These are phyloP conservation scores for Globisporangium camurandrum DNA, from an alignment of 352 stramenopile species.

Conservation along the genomic window DNA sequence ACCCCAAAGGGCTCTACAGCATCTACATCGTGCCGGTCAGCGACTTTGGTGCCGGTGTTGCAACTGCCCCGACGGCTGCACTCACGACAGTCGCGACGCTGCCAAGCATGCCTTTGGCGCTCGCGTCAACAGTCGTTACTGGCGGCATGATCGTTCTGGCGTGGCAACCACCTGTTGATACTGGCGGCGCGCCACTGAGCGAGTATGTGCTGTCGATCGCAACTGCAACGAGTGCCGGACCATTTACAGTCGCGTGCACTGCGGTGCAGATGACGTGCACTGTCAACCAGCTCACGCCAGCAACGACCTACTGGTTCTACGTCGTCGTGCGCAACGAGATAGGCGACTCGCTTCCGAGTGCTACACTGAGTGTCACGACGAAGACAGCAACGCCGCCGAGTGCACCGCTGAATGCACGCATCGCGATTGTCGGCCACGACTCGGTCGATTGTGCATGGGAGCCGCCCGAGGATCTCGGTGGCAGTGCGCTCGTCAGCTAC, in stretches of 20 bases:
- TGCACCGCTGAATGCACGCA: constrained; percentile 18
- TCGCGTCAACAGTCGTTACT: constrained; percentile 12
- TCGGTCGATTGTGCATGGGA: constrained; percentile 28
- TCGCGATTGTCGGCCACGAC: constrained; percentile 23
- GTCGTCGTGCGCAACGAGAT: constrained; percentile 26
- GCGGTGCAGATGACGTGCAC: constrained; percentile 18
- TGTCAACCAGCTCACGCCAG: constrained; percentile 19
- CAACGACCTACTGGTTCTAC: constrained; percentile 35
- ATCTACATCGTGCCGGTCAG: constrained; percentile 43
- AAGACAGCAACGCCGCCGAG: constrained; percentile 18
- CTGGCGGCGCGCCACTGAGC: constrained; percentile 31
- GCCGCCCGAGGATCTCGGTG: constrained; percentile 26
- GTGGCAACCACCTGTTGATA: constrained; percentile 34
- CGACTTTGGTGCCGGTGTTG: constrained; percentile 13
- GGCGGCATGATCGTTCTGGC: constrained; percentile 31
- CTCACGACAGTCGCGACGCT: constrained; percentile 24
- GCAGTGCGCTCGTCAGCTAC: constrained; percentile 27
- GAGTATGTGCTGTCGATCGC: constrained; percentile 29
- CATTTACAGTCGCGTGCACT: constrained; percentile 18
- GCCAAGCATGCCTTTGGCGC: constrained; percentile 19
- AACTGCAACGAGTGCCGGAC: constrained; percentile 1
- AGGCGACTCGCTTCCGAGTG: constrained; percentile 24
- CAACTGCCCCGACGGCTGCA: constrained; percentile 18
- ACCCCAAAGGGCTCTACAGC: constrained; percentile 41
- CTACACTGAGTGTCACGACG: constrained; percentile 16